Conservation (phyloP, 169 alveolate genomes). For the Eimeria falciformis region DNA sequence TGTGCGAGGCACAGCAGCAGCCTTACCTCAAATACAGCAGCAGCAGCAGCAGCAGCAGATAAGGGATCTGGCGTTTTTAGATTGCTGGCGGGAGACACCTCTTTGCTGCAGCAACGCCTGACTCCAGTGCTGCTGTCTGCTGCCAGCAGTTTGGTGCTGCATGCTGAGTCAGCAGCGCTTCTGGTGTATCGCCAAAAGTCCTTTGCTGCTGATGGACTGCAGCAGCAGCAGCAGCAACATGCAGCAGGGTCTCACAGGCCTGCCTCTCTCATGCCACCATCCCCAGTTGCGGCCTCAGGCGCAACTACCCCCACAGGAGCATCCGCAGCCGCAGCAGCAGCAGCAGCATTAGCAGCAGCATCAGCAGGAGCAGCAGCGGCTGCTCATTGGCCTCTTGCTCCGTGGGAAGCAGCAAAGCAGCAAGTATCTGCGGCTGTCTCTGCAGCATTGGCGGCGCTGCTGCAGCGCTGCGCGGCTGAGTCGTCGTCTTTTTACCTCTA, state of each 20-base stretch:
- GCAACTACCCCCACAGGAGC: constrained; percentile 31
- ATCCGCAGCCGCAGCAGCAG: constrained; percentile 39
- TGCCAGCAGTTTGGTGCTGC: constrained; percentile 50
- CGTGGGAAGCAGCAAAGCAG: constrained; percentile 28
- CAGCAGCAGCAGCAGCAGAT: constrained; percentile 60
- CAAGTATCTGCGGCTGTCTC: constrained; percentile 39
- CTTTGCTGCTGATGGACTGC: constrained; percentile 16
- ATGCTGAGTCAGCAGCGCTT: constrained; percentile 50
- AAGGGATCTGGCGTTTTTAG: background rate
- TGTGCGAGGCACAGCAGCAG: constrained; percentile 55
- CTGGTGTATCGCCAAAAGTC: constrained; percentile 54
- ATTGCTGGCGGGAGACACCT: background rate
- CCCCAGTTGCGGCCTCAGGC: constrained; percentile 28
- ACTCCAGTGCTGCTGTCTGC: constrained; percentile 53
- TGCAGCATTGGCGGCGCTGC: constrained; percentile 50
- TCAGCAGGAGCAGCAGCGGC: constrained; percentile 52
- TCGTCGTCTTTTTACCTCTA: background rate
- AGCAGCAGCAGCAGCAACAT: constrained; percentile 21
- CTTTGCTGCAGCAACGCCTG: background rate
- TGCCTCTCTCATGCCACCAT: constrained; percentile 4
- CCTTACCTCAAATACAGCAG: constrained; percentile 1
- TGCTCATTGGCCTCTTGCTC: background rate
- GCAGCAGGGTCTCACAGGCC: constrained; percentile 5
- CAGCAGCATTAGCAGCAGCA: constrained; percentile 19
- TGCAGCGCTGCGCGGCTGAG: constrained; percentile 54